Conservation (phyloP, 2,329 filamentous ascomycete species). For the Alternaria panax region DNA sequence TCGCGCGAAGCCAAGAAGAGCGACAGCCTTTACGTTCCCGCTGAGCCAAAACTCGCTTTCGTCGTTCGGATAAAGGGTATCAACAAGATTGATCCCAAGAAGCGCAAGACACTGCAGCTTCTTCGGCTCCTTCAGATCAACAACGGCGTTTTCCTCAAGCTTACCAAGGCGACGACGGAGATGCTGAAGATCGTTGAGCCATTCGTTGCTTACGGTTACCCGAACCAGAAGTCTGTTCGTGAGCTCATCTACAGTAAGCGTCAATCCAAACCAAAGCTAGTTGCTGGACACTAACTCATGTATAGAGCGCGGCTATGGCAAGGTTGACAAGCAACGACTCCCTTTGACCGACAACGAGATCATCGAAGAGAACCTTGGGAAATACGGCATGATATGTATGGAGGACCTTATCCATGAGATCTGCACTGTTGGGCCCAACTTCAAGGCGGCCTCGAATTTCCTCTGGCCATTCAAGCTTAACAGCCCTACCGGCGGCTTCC, state of each 20-base stretch:
- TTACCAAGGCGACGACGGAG: conserved; percentile 97
- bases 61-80: conserved; percentile 99
- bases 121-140: conserved; percentile 99
- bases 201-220: conserved; percentile 99
- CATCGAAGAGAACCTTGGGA: conserved; percentile 94
- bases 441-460: conserved; percentile 99
- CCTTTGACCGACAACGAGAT: conserved; percentile 97
- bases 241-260: conserved; percentile 98
- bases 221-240: conserved; percentile 98
- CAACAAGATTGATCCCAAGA: conserved; percentile 99
- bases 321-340: conserved; percentile 97
- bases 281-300: conserved; percentile 14
- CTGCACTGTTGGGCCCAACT: conserved; percentile 96
- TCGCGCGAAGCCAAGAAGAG: conserved; percentile 87
- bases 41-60: conserved; percentile 96
- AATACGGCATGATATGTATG: conserved; percentile 98
- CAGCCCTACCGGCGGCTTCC: conserved; percentile 98
- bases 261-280: conserved; percentile 68
- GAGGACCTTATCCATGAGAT: conserved; percentile 99
- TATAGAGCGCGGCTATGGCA: conserved; percentile 84
- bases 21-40: conserved; percentile 92
- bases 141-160: conserved; percentile 97
- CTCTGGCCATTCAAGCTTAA: conserved; percentile 99
- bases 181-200: conserved; percentile 99
- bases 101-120: conserved; percentile 99